Evolutionary conservation across 2,329 filamentous ascomycete species (phyloP).

Genomic region (Orbilia blumenaviensis): DNA sequence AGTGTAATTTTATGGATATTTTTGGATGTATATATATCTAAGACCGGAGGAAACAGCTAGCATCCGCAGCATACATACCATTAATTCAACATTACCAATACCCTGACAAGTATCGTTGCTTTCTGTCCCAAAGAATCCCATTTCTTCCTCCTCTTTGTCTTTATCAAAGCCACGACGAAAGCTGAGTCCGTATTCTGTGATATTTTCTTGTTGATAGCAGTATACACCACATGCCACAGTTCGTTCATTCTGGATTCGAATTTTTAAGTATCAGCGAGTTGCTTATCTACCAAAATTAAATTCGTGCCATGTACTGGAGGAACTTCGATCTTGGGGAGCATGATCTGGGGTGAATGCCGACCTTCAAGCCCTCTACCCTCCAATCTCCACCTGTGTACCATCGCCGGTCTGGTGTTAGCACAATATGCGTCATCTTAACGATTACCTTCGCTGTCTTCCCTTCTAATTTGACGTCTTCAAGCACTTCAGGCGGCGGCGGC

Average conservation of each 20-base stretch:
- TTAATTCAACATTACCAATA: neutral
- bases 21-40: no score
- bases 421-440: conserved; percentile 70
- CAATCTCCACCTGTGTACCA: conserved; percentile 68
- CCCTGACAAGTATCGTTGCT: neutral
- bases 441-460: conserved; percentile 69
- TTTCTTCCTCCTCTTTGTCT: neutral
- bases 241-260: conserved; percentile 72
- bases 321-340: no score
- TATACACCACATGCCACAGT: conserved; percentile 72
- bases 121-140: neutral
- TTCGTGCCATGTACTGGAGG: no score
- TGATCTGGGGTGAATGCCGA: neutral
- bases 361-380: conserved; percentile 66
- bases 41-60: no score
- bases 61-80: neutral
- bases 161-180: conserved; percentile 63
- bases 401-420: conserved; percentile 66
- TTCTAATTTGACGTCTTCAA: neutral
- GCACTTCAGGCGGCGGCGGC: neutral
- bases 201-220: conserved; percentile 71
- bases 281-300: no score
- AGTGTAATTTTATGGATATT: neutral
- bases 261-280: no score
- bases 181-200: conserved; percentile 65